phyloP scores from a whole-genome alignment of 2,329 filamentous ascomycete genomes.

The Colletotrichum siamense region DNA sequence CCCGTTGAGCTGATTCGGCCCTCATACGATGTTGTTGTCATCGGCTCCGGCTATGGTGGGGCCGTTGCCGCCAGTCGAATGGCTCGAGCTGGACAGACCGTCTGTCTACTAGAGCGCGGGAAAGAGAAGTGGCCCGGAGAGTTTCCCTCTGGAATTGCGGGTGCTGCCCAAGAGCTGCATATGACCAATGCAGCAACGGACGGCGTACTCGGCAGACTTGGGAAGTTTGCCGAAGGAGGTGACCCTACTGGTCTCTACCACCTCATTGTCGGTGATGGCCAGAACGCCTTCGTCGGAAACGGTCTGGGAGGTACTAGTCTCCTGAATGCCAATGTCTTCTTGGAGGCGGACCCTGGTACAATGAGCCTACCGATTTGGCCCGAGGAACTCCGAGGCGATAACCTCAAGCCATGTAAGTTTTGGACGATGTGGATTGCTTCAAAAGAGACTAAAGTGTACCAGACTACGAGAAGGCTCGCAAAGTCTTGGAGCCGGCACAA shows the following conservation, averaged over 20 bases:
- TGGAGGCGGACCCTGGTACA: constrained; percentile 61
- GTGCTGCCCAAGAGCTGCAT: constrained; percentile 40
- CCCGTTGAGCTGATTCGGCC: constrained; percentile 40
- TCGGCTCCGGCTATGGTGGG: constrained; percentile 56
- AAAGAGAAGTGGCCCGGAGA: constrained; percentile 52
- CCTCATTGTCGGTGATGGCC: constrained; percentile 46
- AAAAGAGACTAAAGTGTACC: not conserved
- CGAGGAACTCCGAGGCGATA: constrained; percentile 51
- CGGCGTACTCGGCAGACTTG: constrained; percentile 38
- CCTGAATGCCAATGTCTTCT: constrained; percentile 71
- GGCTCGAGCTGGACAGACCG: constrained; percentile 37
- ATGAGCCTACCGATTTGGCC: constrained; percentile 64
- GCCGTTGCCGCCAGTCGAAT: constrained; percentile 53
- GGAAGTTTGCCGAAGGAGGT: constrained; percentile 31
- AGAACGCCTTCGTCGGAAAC: constrained; percentile 46
- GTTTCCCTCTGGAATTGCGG: constrained; percentile 39
- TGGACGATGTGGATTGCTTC: not conserved
- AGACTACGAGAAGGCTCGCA: constrained; percentile 63
- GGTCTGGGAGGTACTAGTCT: constrained; percentile 70
- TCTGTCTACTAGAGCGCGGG: constrained; percentile 51
- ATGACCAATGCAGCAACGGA: constrained; percentile 25
- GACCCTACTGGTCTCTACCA: constrained; percentile 49
- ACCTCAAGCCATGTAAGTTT: constrained; percentile 54
- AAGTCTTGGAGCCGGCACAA: constrained; percentile 61
- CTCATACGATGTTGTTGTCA: constrained; percentile 51